phyloP scores from a whole-genome alignment of 768 basidiomycete species.

The Rhodotorula paludigena region DNA sequence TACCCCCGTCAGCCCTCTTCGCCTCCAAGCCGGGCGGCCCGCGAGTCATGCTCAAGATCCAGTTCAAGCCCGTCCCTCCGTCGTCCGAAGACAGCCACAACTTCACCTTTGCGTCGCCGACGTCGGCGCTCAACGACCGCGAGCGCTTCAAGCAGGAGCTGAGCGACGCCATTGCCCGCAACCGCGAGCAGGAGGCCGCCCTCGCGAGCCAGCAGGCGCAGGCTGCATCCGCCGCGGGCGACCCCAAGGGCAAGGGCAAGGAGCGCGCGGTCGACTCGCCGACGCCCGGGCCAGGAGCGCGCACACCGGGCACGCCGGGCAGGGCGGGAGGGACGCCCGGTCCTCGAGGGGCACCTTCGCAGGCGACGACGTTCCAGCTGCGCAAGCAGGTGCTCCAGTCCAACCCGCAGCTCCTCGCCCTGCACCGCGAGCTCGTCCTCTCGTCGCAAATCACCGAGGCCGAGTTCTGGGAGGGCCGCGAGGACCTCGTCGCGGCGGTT shows the following conservation, averaged over 20 bases:
- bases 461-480: conserved; percentile 96
- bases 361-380: conserved; percentile 11
- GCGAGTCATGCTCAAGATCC: conserved; percentile 72
- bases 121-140: conserved; percentile 64
- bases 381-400: conserved; percentile 25
- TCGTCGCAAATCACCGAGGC: conserved; percentile 76
- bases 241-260: conserved; percentile 13
- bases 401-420: conserved; percentile 43
- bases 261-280: conserved; percentile 7
- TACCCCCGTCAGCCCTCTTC: conserved; percentile 64
- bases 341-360: neutral
- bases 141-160: conserved; percentile 77
- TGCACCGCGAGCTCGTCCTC: conserved; percentile 86
- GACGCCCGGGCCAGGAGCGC: neutral
- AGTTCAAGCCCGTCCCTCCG: conserved; percentile 56
- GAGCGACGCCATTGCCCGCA: conserved; percentile 68
- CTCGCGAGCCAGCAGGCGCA: conserved; percentile 1
- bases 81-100: conserved; percentile 58
- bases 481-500: conserved; percentile 54
- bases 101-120: conserved; percentile 63
- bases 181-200: conserved; percentile 53
- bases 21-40: conserved; percentile 78
- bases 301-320: neutral
- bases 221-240: neutral
- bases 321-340: too few species aligned